These are phyloP conservation scores for Candolleomyces eurysporus DNA, from an alignment of 768 basidiomycete genomes.

Conservation along the genomic window DNA sequence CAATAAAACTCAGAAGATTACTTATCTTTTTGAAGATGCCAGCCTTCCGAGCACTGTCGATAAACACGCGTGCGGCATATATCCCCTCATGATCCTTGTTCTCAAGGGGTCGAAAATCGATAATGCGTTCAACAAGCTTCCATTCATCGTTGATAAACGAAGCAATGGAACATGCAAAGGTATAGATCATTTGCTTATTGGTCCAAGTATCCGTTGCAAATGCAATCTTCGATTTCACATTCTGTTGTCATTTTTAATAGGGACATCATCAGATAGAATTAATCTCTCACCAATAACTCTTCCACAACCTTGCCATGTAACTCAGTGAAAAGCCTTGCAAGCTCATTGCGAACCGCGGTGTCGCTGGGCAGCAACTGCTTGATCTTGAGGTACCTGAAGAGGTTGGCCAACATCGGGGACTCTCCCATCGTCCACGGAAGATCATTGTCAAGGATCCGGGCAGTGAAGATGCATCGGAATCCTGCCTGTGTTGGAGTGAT, in stretches of 20 bases:
- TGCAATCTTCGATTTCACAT: slow-evolving; percentile 9
- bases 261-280: too few relatives aligned
- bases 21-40: slow-evolving; percentile 34
- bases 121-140: slow-evolving; percentile 28
- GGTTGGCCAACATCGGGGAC: slow-evolving; percentile 11
- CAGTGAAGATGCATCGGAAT: slow-evolving; percentile 27
- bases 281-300: slow-evolving; percentile 18
- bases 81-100: slow-evolving; percentile 32
- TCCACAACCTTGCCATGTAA: slow-evolving; percentile 19
- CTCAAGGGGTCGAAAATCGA: slow-evolving; percentile 30
- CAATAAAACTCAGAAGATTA: slow-evolving; percentile 8
- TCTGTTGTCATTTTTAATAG: background rate
- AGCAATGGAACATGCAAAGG: slow-evolving; percentile 28
- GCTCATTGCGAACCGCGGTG: too few relatives aligned
- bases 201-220: slow-evolving; percentile 26
- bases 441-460: slow-evolving; percentile 30
- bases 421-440: slow-evolving; percentile 29
- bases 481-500: slow-evolving; percentile 21
- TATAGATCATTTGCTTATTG: too few relatives aligned
- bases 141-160: slow-evolving; percentile 29
- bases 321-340: too few relatives aligned
- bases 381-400: slow-evolving; percentile 27
- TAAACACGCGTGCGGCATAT: slow-evolving; percentile 27
- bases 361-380: too few relatives aligned
- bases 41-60: slow-evolving; percentile 16